Conservation (phyloP, 2,329 filamentous ascomycete species). For the Hymenoscyphus linearis region DNA sequence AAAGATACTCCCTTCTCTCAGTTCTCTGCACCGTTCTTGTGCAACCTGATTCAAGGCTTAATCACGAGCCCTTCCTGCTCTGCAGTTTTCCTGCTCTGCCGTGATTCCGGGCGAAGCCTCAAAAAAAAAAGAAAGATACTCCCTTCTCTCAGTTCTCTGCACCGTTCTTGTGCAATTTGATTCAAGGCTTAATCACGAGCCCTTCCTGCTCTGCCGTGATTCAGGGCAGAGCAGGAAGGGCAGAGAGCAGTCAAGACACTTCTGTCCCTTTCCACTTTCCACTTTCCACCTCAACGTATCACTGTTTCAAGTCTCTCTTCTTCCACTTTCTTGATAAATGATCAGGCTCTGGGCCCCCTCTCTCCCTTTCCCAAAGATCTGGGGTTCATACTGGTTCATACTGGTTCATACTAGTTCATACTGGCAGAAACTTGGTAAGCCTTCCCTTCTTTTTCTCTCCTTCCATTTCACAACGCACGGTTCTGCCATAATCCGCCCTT, state of each 20-base stretch:
- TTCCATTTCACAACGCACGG: neutral
- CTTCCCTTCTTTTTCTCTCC: neutral
- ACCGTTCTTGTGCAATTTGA: neutral
- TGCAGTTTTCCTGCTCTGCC: too few relatives aligned
- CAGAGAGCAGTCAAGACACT: neutral
- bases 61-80: too few relatives aligned
- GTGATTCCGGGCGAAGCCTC: too few relatives aligned
- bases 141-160: neutral
- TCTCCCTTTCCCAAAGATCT: too few relatives aligned
- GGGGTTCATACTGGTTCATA: too few relatives aligned
- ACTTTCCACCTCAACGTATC: neutral
- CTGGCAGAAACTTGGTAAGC: neutral
- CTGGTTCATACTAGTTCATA: too few relatives aligned
- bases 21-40: conserved; percentile 1
- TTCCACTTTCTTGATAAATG: neutral
- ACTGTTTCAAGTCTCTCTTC: neutral
- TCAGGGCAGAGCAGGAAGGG: neutral
- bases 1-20: neutral
- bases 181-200: too few relatives aligned
- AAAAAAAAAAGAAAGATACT: too few relatives aligned
- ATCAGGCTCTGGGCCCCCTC: too few relatives aligned
- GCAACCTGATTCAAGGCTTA: neutral
- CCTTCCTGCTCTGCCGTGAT: too few relatives aligned
- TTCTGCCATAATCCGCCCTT: neutral
- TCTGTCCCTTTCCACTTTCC: neutral